Conservation (phyloP, 352 stramenopile genomes). For the Peronosclerospora sorghi region DNA sequence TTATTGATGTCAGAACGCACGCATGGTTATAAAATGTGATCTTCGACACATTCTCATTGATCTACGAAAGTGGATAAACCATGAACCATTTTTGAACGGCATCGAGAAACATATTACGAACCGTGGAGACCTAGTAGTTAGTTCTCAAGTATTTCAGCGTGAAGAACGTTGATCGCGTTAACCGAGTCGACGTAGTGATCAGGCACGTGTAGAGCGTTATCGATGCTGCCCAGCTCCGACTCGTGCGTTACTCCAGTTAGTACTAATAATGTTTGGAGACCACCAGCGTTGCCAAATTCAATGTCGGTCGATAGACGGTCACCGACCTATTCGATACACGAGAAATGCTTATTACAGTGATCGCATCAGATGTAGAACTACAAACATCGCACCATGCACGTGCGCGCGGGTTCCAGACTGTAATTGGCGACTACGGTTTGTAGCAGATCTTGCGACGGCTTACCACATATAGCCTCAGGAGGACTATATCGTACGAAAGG, state of each 20-base stretch:
- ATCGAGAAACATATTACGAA: background rate
- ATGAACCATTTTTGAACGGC: background rate
- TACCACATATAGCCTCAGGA: constrained; percentile 65
- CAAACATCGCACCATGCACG: constrained; percentile 53
- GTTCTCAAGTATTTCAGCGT: constrained; percentile 33
- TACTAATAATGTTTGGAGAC: constrained; percentile 64
- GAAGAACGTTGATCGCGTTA: constrained; percentile 58
- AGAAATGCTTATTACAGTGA: background rate
- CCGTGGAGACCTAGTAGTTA: background rate
- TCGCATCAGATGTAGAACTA: background rate
- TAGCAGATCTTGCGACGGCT: constrained; percentile 75
- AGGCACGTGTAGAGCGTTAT: constrained; percentile 40
- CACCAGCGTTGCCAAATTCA: constrained; percentile 64
- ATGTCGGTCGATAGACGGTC: constrained; percentile 78
- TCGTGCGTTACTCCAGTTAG: constrained; percentile 60
- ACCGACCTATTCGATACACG: constrained; percentile 36
- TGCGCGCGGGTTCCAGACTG: constrained; percentile 52
- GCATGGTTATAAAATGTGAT: background rate
- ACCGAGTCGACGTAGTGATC: constrained; percentile 63
- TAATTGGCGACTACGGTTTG: constrained; percentile 70
- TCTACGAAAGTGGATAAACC: constrained; percentile 10
- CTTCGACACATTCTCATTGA: background rate
- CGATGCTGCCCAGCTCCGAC: constrained; percentile 40
- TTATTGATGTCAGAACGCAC: constrained; percentile 19
- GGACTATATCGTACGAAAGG: constrained; percentile 23